These are phyloP conservation scores for Corrigiola litoralis DNA, from an alignment of 179 eudicot species.

Conservation along the genomic window DNA sequence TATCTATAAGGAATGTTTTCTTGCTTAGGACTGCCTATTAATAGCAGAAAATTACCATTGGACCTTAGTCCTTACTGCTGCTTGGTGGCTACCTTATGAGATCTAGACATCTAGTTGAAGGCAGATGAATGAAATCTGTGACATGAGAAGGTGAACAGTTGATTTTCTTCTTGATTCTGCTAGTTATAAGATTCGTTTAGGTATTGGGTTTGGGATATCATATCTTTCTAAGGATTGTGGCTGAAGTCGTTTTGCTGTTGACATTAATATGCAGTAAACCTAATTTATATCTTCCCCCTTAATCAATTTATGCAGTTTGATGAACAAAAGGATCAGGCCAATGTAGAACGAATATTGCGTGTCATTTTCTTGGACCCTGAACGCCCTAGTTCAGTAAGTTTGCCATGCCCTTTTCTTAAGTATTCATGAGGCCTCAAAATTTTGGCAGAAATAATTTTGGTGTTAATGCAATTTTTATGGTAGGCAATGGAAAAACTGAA, in stretches of 20 bases:
- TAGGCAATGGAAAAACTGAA: constrained; percentile 83
- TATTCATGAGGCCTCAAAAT: neutral
- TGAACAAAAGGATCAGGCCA: constrained; percentile 64
- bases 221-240: too few relatives aligned
- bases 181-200: too few relatives aligned
- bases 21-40: too few relatives aligned
- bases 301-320: constrained; percentile 43
- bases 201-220: neutral
- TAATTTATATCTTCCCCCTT: neutral
- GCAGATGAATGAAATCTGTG: neutral
- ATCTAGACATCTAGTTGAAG: too few relatives aligned
- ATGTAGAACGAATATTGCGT: constrained; percentile 60
- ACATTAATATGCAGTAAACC: neutral
- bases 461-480: neutral
- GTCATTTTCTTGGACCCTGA: constrained; percentile 71
- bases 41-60: too few relatives aligned
- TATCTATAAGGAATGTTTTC: too few relatives aligned
- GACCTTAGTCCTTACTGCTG: too few relatives aligned
- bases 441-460: neutral
- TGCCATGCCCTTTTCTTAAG: neutral
- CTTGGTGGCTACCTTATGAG: too few relatives aligned
- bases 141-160: neutral
- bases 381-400: constrained; percentile 63
- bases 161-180: neutral
- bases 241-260: too few relatives aligned